phyloP scores from a whole-genome alignment of 257 asterid species.

The Lycium ferocissimum region DNA sequence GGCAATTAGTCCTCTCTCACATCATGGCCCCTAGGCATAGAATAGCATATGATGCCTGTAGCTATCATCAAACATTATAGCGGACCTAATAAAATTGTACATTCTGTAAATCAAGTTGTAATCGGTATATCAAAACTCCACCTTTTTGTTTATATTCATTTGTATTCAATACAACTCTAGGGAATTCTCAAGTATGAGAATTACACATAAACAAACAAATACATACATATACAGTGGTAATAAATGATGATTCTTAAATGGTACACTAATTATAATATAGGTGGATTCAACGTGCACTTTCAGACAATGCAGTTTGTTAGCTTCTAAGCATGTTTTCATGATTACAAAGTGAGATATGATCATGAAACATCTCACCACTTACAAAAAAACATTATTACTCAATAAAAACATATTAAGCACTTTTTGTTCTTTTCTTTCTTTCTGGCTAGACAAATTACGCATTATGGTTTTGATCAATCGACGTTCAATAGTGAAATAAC shows the following conservation, averaged over 20 bases:
- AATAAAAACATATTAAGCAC: background rate
- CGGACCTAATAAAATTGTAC: background rate
- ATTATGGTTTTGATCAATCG: background rate
- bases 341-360: slow-evolving; percentile 51
- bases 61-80: background rate
- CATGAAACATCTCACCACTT: slow-evolving; percentile 48
- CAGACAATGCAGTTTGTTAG: slow-evolving; percentile 52
- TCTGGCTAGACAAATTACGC: background rate
- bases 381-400: background rate
- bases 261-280: background rate
- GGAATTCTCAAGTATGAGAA: slow-evolving; percentile 12
- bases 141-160: background rate
- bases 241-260: background rate
- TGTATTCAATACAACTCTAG: background rate
- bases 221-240: slow-evolving; percentile 35
- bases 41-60: background rate
- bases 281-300: slow-evolving; percentile 33
- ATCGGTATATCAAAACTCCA: background rate
- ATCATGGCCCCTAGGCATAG: too few relatives aligned
- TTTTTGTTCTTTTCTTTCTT: background rate
- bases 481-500: background rate
- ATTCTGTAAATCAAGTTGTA: background rate
- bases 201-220: slow-evolving; percentile 37
- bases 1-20: too few relatives aligned
- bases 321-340: slow-evolving; percentile 96